phyloP scores from a whole-genome alignment of 257 asterid genomes.

The Osmanthus fragrans region DNA sequence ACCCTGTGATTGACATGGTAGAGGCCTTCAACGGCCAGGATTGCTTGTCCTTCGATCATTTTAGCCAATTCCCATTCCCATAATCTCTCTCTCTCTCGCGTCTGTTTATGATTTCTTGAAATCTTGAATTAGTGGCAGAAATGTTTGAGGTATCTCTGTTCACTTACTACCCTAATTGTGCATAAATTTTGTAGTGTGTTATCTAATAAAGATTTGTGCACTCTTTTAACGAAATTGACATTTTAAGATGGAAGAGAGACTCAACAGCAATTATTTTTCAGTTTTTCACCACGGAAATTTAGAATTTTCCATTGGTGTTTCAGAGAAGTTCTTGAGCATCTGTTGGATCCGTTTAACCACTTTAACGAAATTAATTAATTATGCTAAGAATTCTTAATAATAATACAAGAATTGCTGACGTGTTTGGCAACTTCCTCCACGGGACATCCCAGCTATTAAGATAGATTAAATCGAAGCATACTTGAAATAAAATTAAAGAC shows the following conservation, averaged over 20 bases:
- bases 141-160: not conserved
- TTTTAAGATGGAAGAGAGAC: not conserved
- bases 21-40: conserved; percentile 34
- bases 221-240: not conserved
- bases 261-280: not conserved
- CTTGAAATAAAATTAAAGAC: too few relatives aligned
- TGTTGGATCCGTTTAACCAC: not conserved
- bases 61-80: conserved; percentile 52
- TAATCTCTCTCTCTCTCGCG: conserved; percentile 3
- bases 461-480: too few relatives aligned
- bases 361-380: too few relatives aligned
- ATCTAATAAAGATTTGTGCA: not conserved
- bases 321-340: not conserved
- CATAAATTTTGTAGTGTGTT: not conserved
- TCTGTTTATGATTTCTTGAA: not conserved
- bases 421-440: too few relatives aligned
- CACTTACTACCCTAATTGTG: not conserved
- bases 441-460: too few relatives aligned
- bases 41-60: conserved; percentile 37
- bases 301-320: too few relatives aligned
- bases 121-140: not conserved
- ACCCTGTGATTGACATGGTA: conserved; percentile 26
- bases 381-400: too few relatives aligned
- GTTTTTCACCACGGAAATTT: not conserved
- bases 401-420: too few relatives aligned